These are phyloP conservation scores for Beauveria bassiana DNA, from an alignment of 2,329 filamentous ascomycete species.

Conservation along the genomic window DNA sequence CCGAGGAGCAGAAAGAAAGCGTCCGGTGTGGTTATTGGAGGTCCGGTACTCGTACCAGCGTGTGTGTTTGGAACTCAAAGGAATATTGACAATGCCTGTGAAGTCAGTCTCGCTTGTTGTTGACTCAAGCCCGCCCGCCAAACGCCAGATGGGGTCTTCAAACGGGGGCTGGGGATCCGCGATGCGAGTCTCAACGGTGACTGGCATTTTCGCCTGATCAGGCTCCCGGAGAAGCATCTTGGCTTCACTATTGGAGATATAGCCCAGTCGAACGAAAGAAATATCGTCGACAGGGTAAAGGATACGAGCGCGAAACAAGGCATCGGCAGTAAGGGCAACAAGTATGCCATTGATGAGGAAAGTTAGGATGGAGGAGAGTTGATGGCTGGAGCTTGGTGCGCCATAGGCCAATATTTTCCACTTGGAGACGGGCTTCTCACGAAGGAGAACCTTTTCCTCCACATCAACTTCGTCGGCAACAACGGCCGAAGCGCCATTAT, in stretches of 20 bases:
- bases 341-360: constrained; percentile 65
- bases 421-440: constrained; percentile 47
- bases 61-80: constrained; percentile 56
- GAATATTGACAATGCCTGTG: constrained; percentile 62
- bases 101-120: constrained; percentile 76
- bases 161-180: constrained; percentile 43
- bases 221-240: constrained; percentile 82
- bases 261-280: constrained; percentile 80
- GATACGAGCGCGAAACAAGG: constrained; percentile 65
- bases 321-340: constrained; percentile 64
- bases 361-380: constrained; percentile 57
- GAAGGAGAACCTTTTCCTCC: constrained; percentile 53
- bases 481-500: constrained; percentile 24
- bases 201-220: constrained; percentile 62
- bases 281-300: constrained; percentile 66
- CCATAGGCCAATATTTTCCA: constrained; percentile 67
- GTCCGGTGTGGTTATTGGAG: constrained; percentile 79
- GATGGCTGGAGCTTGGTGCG: constrained; percentile 63
- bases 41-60: constrained; percentile 75
- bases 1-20: constrained; percentile 69
- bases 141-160: constrained; percentile 57
- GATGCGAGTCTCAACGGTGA: constrained; percentile 60
- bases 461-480: constrained; percentile 49
- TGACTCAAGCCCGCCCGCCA: constrained; percentile 54
- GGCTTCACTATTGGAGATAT: constrained; percentile 73